phyloP scores from a whole-genome alignment of 2,329 filamentous ascomycete genomes.

The Claviceps sp. region DNA sequence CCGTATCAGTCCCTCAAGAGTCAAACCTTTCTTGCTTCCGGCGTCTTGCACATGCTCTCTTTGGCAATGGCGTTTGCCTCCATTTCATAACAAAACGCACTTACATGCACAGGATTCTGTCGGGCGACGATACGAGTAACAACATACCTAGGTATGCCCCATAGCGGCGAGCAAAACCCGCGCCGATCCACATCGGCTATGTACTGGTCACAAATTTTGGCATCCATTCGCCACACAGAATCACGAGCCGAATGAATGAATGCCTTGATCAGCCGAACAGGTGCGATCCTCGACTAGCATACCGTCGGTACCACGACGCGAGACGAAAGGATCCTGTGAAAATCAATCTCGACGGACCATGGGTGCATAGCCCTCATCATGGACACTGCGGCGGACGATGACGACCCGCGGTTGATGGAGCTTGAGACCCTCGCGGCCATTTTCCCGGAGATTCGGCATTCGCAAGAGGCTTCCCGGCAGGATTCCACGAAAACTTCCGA shows the following conservation, averaged over 20 bases:
- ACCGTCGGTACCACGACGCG: neutral
- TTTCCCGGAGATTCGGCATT: conserved; percentile 47
- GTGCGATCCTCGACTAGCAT: neutral
- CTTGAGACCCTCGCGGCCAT: conserved; percentile 49
- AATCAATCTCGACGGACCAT: neutral
- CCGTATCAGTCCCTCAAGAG: no score
- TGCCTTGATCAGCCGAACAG: no score
- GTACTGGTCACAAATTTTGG: neutral
- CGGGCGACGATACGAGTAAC: neutral
- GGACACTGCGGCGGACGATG: conserved; percentile 31
- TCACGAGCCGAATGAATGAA: no score
- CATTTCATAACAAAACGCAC: no score
- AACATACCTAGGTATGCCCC: neutral
- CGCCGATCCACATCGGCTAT: neutral
- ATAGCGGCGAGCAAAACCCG: neutral
- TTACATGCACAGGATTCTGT: neutral
- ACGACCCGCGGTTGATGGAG: conserved; percentile 44
- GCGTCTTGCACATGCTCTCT: no score
- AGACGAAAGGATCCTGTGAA: neutral
- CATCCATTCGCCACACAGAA: neutral
- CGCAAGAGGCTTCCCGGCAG: conserved; percentile 22
- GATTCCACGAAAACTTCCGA: neutral
- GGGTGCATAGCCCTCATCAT: conserved; percentile 14
- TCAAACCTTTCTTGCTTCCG: no score
- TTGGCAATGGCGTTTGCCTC: no score